A percentile compares a stretch with the other conserved stretches of the same genome.
These are phyloP conservation scores for Monosporozyma servazzii DNA, from an alignment of 805 yeast genomes.

Conservation along the genomic window DNA sequence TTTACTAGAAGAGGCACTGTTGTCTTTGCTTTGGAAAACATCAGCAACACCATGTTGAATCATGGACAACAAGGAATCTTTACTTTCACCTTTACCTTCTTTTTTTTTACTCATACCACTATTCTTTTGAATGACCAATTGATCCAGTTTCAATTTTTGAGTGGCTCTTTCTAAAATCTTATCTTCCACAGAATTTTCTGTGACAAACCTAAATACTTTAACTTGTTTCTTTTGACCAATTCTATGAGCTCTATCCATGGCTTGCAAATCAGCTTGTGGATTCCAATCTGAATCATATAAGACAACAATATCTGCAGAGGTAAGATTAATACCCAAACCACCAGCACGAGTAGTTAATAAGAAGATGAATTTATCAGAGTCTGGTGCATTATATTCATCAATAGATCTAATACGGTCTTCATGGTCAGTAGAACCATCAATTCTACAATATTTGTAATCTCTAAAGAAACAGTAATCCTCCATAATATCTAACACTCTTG, in stretches of 20 bases:
- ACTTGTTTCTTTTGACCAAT: slow-evolving; percentile 83
- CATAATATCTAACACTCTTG: slow-evolving; percentile 67
- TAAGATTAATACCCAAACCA: slow-evolving; percentile 77
- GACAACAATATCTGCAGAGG: slow-evolving; percentile 68
- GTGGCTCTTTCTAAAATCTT: slow-evolving; percentile 75
- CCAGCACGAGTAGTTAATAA: slow-evolving; percentile 81
- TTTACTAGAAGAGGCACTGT: slow-evolving; percentile 11
- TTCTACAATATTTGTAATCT: slow-evolving; percentile 62
- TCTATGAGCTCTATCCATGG: slow-evolving; percentile 85
- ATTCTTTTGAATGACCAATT: slow-evolving; percentile 75
- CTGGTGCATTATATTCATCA: slow-evolving; percentile 74
- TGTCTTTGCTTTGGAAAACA: slow-evolving; percentile 32
- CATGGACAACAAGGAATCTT: slow-evolving; percentile 70
- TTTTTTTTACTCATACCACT: slow-evolving; percentile 29
- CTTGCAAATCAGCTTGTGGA: slow-evolving; percentile 82
- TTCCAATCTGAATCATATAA: slow-evolving; percentile 80
- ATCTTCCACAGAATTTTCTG: slow-evolving; percentile 78
- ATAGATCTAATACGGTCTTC: slow-evolving; percentile 66
- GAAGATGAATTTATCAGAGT: slow-evolving; percentile 59
- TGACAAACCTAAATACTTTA: slow-evolving; percentile 64
- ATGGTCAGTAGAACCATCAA: slow-evolving; percentile 79
- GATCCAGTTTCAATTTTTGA: slow-evolving; percentile 69
- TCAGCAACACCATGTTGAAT: slow-evolving; percentile 77
- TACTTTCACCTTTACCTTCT: slow-evolving; percentile 34
- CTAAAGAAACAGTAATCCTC: slow-evolving; percentile 73